A percentile compares a stretch with the other conserved stretches of the same genome.
Evolutionary conservation across 75 land plant species (phyloP).

Genomic region (Cupressus sempervirens): DNA sequence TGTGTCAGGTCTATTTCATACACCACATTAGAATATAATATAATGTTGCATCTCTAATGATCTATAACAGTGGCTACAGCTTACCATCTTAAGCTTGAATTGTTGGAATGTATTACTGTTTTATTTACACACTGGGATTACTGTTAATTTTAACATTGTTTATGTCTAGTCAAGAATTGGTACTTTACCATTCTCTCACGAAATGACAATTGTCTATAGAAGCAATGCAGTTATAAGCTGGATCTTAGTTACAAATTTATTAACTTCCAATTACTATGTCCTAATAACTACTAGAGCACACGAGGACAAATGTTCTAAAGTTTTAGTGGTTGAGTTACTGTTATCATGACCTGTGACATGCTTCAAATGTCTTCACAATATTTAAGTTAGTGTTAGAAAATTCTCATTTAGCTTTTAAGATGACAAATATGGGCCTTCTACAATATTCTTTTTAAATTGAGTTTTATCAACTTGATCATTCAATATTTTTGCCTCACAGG

Average conservation of each 20-base stretch:
- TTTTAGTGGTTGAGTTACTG: not conserved
- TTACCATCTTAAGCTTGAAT: not conserved
- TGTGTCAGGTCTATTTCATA: constrained; percentile 8
- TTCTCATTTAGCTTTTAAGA: not conserved
- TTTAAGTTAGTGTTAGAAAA: not conserved
- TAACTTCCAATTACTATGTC: not conserved
- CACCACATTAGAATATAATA: not conserved
- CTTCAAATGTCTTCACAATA: not conserved
- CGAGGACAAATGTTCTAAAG: not conserved
- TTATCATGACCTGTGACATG: not conserved
- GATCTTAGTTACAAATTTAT: not conserved
- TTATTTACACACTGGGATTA: not conserved
- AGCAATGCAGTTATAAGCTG: not conserved
- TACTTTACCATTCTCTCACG: not conserved
- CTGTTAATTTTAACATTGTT: not conserved
- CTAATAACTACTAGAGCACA: not conserved
- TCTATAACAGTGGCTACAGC: not conserved
- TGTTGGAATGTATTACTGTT: not conserved
- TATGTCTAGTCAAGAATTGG: not conserved
- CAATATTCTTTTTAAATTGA: no score
- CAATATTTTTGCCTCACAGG: no score
- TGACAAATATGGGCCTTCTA: no score
- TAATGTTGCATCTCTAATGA: not conserved
- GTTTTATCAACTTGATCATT: no score
- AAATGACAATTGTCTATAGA: not conserved